Conservation (phyloP, 2,329 filamentous ascomycete genomes). For the Phialophora verrucosa region DNA sequence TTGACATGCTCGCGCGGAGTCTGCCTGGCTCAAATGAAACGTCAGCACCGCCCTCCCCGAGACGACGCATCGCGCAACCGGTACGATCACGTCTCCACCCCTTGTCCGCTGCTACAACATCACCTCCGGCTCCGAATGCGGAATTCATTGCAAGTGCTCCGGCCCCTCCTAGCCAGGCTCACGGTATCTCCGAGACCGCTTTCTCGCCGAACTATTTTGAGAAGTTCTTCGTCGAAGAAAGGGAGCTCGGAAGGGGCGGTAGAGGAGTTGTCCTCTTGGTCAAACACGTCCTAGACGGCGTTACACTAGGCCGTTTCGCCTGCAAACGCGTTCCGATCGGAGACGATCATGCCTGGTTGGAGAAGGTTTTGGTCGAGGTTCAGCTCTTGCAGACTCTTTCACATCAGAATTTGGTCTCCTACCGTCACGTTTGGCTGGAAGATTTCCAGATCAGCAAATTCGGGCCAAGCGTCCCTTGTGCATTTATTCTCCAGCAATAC, state of each 20-base stretch:
- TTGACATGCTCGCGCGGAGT: conserved; percentile 81
- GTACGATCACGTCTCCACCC: conserved; percentile 48
- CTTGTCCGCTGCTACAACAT: conserved; percentile 34
- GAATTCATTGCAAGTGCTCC: conserved; percentile 56
- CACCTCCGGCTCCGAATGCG: conserved; percentile 55
- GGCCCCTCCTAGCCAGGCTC: conserved; percentile 48
- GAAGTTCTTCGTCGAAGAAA: conserved; percentile 89
- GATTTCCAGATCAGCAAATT: conserved; percentile 84
- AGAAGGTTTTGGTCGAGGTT: conserved; percentile 92
- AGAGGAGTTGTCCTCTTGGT: conserved; percentile 96
- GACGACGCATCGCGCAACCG: conserved; percentile 54
- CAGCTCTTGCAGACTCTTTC: conserved; percentile 89
- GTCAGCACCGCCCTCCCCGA: conserved; percentile 56
- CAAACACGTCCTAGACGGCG: conserved; percentile 86
- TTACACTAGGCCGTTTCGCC: conserved; percentile 86
- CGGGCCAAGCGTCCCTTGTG: conserved; percentile 88
- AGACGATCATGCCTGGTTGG: conserved; percentile 91
- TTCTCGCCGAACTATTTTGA: conserved; percentile 94
- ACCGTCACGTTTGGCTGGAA: conserved; percentile 96
- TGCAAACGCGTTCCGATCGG: conserved; percentile 97
- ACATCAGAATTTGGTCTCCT: conserved; percentile 93
- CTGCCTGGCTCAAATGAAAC: conserved; percentile 57
- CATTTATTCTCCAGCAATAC: conserved; percentile 96
- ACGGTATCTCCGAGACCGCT: conserved; percentile 81
- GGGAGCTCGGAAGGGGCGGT: conserved; percentile 83